A percentile compares a stretch with the other conserved stretches of the same genome.
Evolutionary conservation across 2,329 filamentous ascomycete species (phyloP).

Genomic region (Colletotrichum orchidophilum): DNA sequence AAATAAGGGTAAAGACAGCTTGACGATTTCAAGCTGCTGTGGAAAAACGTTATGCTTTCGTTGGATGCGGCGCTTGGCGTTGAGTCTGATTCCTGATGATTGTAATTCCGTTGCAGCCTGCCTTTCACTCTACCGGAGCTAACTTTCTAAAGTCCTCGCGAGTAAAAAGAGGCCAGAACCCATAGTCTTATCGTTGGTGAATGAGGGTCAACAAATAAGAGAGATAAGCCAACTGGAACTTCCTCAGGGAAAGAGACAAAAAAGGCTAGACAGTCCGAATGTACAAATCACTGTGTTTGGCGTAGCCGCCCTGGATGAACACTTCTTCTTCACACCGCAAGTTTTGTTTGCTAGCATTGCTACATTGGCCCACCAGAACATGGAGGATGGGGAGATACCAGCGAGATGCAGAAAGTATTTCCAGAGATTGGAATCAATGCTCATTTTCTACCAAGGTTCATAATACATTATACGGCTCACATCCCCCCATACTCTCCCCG

Average conservation of each 20-base stretch:
- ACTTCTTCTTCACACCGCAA: background rate
- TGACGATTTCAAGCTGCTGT: background rate
- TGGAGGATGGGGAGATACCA: background rate
- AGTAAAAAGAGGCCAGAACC: background rate
- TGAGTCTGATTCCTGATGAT: background rate
- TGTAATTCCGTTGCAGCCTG: background rate
- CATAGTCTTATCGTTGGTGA: background rate
- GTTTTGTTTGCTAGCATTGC: background rate
- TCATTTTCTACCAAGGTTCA: constrained; percentile 16
- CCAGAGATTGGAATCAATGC: background rate
- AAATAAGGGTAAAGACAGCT: background rate
- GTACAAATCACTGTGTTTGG: background rate
- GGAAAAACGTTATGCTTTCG: background rate
- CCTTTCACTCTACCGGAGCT: background rate
- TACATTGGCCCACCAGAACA: background rate
- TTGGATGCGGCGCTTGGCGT: background rate
- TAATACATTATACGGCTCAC: constrained; percentile 29
- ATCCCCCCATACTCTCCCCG: constrained; percentile 48
- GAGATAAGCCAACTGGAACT: background rate
- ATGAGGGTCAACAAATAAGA: background rate
- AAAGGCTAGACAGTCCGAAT: constrained; percentile 1
- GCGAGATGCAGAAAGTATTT: background rate
- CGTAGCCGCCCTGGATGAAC: constrained; percentile 6
- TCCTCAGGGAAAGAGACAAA: constrained; percentile 1
- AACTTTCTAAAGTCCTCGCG: background rate